These are phyloP conservation scores for Suhomyces yuchorum DNA, from an alignment of 1,139 yeast species.

Conservation along the genomic window DNA sequence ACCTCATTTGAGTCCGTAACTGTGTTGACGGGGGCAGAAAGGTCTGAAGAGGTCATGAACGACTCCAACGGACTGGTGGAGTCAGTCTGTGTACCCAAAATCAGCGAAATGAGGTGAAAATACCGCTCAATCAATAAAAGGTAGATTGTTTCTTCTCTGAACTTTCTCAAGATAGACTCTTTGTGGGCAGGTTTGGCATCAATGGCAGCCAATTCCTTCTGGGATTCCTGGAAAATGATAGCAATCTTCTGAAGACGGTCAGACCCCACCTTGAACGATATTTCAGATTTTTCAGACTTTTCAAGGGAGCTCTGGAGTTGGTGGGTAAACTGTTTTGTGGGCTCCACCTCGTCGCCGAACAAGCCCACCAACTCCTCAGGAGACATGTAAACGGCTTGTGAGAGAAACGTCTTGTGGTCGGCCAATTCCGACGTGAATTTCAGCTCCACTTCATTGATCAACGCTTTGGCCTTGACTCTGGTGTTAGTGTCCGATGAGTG, in stretches of 20 bases:
- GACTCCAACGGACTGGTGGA: conserved; percentile 5
- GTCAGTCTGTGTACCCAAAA: neutral
- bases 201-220: neutral
- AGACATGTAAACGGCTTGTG: conserved; percentile 3
- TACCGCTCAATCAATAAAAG: conserved; percentile 24
- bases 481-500: conserved; percentile 4
- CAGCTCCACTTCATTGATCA: conserved; percentile 7
- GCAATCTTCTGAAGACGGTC: neutral
- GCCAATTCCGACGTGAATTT: conserved; percentile 1
- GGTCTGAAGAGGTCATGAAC: conserved; percentile 7
- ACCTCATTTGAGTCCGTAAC: neutral
- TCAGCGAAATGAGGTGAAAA: conserved; percentile 12
- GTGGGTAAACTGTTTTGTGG: neutral
- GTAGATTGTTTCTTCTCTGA: conserved; percentile 27
- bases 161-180: conserved; percentile 23
- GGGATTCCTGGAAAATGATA: neutral
- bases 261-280: neutral
- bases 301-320: neutral
- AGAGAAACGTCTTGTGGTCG: neutral
- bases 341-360: neutral
- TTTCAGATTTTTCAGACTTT: neutral
- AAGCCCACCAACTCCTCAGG: conserved; percentile 3
- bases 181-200: conserved; percentile 22
- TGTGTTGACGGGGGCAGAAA: neutral
- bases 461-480: conserved; percentile 5